Evolutionary conservation across 345 rosid genomes (phyloP).

Genomic region (Capsella bursapastoris): DNA sequence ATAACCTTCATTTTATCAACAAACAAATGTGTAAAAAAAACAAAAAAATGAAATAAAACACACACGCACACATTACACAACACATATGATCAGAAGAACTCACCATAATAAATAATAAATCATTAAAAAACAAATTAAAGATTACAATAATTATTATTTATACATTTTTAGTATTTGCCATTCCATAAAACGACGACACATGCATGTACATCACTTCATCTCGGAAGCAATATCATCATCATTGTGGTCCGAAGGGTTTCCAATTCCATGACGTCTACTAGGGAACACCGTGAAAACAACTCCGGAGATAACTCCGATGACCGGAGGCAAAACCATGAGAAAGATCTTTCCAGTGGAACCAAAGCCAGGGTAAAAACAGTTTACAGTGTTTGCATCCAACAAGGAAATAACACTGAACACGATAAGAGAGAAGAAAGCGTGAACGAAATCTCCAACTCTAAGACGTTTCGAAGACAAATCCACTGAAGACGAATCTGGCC

Average conservation of each 20-base stretch:
- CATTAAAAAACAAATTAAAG: neutral
- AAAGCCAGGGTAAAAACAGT: constrained; percentile 68
- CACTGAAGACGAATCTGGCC: constrained; percentile 51
- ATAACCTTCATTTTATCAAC: constrained; percentile 18
- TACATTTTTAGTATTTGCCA: constrained; percentile 16
- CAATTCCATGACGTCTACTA: constrained; percentile 80
- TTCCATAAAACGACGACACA: constrained; percentile 6
- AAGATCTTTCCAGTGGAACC: constrained; percentile 55
- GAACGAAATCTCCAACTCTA: constrained; percentile 68
- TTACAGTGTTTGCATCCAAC: constrained; percentile 64
- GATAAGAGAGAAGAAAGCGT: constrained; percentile 58
- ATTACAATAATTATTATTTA: constrained; percentile 18
- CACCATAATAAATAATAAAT: constrained; percentile 28
- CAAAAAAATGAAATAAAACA: neutral
- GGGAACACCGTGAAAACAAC: constrained; percentile 67
- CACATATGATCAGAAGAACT: constrained; percentile 30
- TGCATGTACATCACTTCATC: constrained; percentile 30
- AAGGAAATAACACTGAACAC: constrained; percentile 67
- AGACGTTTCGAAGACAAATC: constrained; percentile 63
- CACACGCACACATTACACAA: neutral
- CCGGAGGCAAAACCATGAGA: constrained; percentile 75
- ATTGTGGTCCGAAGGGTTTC: constrained; percentile 59
- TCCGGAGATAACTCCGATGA: constrained; percentile 65
- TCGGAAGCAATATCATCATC: constrained; percentile 31
- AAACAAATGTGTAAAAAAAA: neutral